A percentile compares a stretch with the other conserved stretches of the same genome.
Conservation (phyloP, 495 filamentous ascomycete species). For the Xylaria nigripes region DNA sequence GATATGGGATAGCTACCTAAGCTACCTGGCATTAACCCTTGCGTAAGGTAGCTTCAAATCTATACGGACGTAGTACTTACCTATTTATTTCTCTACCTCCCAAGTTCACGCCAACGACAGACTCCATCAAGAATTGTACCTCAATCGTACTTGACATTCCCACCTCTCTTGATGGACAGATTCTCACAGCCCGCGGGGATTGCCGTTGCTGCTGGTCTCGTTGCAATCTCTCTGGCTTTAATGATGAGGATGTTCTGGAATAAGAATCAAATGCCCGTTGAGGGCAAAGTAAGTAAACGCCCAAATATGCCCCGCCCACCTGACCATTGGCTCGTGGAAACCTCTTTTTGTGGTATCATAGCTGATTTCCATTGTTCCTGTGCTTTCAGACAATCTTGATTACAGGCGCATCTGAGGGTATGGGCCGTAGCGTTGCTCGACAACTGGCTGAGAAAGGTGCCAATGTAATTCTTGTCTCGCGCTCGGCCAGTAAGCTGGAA, state of each 20-base stretch:
- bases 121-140: background rate
- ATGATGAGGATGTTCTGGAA: slow-evolving; percentile 60
- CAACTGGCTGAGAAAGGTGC: slow-evolving; percentile 78
- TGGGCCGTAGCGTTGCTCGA: slow-evolving; percentile 67
- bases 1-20: too few species aligned
- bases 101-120: background rate
- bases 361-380: background rate
- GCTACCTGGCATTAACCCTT: too few species aligned
- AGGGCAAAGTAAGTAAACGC: slow-evolving; percentile 54
- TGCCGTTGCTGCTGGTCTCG: slow-evolving; percentile 39
- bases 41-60: too few species aligned
- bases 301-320: background rate
- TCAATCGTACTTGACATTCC: background rate
- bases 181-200: slow-evolving; percentile 17
- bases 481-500: slow-evolving; percentile 67
- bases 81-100: background rate
- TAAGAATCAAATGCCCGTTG: slow-evolving; percentile 72
- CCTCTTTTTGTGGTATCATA: too few species aligned
- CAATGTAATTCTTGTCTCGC: slow-evolving; percentile 75
- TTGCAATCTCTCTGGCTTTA: slow-evolving; percentile 38
- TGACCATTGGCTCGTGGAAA: too few species aligned
- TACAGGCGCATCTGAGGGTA: slow-evolving; percentile 88
- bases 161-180: slow-evolving; percentile 10
- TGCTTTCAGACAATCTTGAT: slow-evolving; percentile 64
- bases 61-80: too few species aligned